phyloP scores from a whole-genome alignment of 164 flowering plant genomes.

The Chimonanthus salicifolius region DNA sequence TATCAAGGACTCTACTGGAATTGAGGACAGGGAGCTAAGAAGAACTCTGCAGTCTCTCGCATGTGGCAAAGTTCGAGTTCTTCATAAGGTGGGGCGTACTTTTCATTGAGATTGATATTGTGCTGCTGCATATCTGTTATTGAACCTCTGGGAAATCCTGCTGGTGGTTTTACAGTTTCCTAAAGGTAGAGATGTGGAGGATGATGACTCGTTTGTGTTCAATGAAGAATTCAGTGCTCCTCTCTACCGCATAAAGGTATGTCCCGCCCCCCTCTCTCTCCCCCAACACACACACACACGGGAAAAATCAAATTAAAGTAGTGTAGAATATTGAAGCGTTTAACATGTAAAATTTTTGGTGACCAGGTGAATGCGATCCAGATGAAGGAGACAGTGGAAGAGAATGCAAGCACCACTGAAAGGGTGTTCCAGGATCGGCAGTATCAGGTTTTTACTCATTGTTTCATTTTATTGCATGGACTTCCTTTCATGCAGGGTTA shows the following conservation, averaged over 20 bases:
- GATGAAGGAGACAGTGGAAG: conserved; percentile 98
- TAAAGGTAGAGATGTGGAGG: conserved; percentile 84
- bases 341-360: conserved; percentile 2
- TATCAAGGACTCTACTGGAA: conserved; percentile 71
- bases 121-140: neutral
- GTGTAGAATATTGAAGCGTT: no score
- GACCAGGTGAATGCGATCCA: conserved; percentile 96
- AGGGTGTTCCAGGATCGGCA: conserved; percentile 98
- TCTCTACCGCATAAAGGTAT: conserved; percentile 83
- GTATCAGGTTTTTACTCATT: conserved; percentile 60
- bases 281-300: neutral
- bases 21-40: conserved; percentile 88
- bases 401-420: conserved; percentile 93
- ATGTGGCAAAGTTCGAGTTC: conserved; percentile 85
- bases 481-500: neutral
- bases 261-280: neutral
- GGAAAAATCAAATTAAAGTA: no score
- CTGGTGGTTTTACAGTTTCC: conserved; percentile 47
- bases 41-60: conserved; percentile 92
- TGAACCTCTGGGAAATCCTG: neutral
- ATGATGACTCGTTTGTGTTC: conserved; percentile 68
- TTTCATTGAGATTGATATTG: neutral
- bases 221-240: conserved; percentile 81
- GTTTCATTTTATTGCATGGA: neutral
- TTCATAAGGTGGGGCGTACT: conserved; percentile 55